Base-by-base conservation (phyloP, 345 rosid genomes). In the Euphorbia lathyris region DNA sequence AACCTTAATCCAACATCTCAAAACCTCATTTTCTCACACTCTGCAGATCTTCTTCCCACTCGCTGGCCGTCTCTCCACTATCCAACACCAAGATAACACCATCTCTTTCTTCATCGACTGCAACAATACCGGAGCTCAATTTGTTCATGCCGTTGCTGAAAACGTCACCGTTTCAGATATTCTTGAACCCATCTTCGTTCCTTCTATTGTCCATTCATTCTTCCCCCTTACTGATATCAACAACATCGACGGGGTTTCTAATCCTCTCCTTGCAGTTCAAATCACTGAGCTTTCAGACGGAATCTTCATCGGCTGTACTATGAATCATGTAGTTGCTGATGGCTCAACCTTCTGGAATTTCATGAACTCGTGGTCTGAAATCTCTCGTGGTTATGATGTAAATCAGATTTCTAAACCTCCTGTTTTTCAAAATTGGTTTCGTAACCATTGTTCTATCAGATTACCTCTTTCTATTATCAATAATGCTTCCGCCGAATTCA, bases 51-150 rank as follows among this genome's bases (percentile, higher is more conserved):
- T 80, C 70, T 58, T 73, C 14, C 81, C 85, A 20, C 65, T 82
- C 3, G 79, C 86, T 3, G 86, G 84, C 64, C 82, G 85, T 67
- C 73, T 83, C 14, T 82, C 82, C 7, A 70, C 58, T 32, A 9
- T 20, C 19, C 6, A 36, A 1, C 65, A 82, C 27, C 63, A 71
- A 0, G 78, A 82, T 11, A 59, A 71, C 26, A 77, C 81, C 0
- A 53, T 57, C 30, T 86, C 88, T 17, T 79, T 69, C 43, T 76
- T 61, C 27, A 19, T 80, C 0, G 64, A 79, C 43, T 80, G 82
- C 55, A 83, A 77, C 51, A 67, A 72, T 26, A 38, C 29, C 1
- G 80, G 83, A 12, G 80, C 68, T 38, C 62, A 36, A 58, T 80
- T 85, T 22, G 60, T 78, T n/a, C 83, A 82, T 22, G n/a, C 83